Percentiles rank a stretch among this genome's conserved stretches.
Evolutionary conservation across 768 basidiomycete species (phyloP).

Genomic region (Serpula lacrymans): DNA sequence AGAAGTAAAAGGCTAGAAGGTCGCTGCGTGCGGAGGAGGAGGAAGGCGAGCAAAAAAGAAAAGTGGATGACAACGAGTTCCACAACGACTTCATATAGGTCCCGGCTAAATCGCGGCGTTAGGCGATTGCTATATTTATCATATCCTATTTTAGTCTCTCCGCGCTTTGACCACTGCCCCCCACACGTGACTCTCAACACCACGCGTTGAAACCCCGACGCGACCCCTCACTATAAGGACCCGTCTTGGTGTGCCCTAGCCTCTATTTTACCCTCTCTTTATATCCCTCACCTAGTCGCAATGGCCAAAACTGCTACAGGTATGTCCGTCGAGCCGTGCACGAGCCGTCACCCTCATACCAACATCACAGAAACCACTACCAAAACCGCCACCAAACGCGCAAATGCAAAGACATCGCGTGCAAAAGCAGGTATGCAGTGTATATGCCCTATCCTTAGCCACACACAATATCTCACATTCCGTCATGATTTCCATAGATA

Average conservation of each 20-base stretch:
- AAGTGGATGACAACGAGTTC: background rate
- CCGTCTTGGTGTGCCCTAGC: conserved; percentile 4
- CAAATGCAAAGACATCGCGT: conserved; percentile 40
- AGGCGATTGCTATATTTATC: background rate
- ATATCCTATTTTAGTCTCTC: background rate
- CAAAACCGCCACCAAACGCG: conserved; percentile 54
- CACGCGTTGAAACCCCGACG: conserved; percentile 18
- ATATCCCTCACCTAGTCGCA: conserved; percentile 10
- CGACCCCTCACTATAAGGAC: conserved; percentile 15
- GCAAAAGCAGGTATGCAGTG: conserved; percentile 31
- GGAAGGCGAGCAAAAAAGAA: background rate
- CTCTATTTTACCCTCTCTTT: conserved; percentile 9
- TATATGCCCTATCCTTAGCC: conserved; percentile 4
- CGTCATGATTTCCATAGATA: conserved; percentile 21
- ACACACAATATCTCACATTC: background rate
- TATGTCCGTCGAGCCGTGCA: conserved; percentile 17
- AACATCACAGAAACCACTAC: conserved; percentile 44
- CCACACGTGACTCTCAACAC: conserved; percentile 21
- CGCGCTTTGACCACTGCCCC: conserved; percentile 20
- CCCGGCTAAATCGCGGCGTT: conserved; percentile 13
- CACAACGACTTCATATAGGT: conserved; percentile 17
- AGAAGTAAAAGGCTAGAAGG: background rate
- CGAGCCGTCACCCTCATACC: conserved; percentile 2
- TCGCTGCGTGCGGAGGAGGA: background rate
- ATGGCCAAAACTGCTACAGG: conserved; percentile 56